phyloP scores from a whole-genome alignment of 192 early-diverging fungal genomes.

The Backusella psychrophila region DNA sequence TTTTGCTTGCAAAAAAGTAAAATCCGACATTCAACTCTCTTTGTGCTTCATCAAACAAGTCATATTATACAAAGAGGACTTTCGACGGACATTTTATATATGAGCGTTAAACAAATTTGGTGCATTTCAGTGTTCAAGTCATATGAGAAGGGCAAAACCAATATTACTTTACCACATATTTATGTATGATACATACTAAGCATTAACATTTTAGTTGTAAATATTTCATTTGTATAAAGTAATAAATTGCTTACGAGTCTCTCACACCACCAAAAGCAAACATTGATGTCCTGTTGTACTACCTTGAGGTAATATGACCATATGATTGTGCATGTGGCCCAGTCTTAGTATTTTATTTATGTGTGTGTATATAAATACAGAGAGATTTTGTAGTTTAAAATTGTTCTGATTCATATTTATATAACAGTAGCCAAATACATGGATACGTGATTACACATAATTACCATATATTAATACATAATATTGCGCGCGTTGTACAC shows the following conservation, averaged over 20 bases:
- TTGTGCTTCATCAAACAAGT: background rate
- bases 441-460: background rate
- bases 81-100: background rate
- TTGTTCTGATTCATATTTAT: background rate
- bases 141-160: background rate
- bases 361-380: background rate
- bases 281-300: background rate
- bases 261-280: background rate
- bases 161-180: background rate
- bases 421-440: background rate
- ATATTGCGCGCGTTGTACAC: background rate
- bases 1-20: background rate
- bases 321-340: background rate
- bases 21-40: background rate
- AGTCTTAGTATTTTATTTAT: background rate
- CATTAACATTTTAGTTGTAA: background rate
- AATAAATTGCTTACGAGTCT: background rate
- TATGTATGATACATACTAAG: background rate
- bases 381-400: background rate
- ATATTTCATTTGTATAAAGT: background rate
- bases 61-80: background rate
- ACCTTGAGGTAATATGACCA: background rate
- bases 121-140: background rate
- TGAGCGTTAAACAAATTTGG: background rate
- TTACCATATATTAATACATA: background rate